Evolutionary conservation across 768 basidiomycete genomes (phyloP).

Genomic region (Russula abietina): DNA sequence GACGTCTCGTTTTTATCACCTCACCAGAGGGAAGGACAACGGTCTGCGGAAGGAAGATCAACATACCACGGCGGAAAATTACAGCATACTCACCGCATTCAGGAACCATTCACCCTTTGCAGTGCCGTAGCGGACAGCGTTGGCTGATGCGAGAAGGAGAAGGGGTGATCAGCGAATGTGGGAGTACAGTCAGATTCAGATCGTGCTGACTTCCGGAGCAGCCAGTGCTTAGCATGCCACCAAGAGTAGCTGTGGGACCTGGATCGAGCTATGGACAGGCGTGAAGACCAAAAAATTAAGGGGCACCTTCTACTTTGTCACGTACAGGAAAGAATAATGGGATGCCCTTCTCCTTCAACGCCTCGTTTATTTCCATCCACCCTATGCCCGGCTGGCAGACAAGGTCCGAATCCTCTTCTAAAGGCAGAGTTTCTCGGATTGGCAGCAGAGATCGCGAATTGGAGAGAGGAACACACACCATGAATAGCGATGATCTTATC

Average conservation of each 20-base stretch:
- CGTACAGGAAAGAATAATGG: slow-evolving; percentile 77
- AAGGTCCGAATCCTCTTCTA: slow-evolving; percentile 65
- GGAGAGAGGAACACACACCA: slow-evolving; percentile 38
- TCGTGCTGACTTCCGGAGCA: slow-evolving; percentile 67
- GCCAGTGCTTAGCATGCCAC: slow-evolving; percentile 82
- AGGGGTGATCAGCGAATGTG: background rate
- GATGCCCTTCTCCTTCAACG: slow-evolving; percentile 61
- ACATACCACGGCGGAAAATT: background rate
- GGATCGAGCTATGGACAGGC: slow-evolving; percentile 53
- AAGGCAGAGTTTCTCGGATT: background rate
- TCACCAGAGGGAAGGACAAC: slow-evolving; percentile 85
- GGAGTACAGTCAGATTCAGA: background rate
- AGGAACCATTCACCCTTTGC: slow-evolving; percentile 89
- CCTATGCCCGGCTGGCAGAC: slow-evolving; percentile 68
- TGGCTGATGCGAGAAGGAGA: slow-evolving; percentile 40
- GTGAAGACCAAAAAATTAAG: background rate
- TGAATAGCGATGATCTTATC: slow-evolving; percentile 69
- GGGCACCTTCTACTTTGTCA: background rate
- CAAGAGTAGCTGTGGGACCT: slow-evolving; percentile 73
- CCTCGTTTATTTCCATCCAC: slow-evolving; percentile 71
- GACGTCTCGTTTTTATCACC: slow-evolving; percentile 80
- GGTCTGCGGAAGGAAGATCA: slow-evolving; percentile 44
- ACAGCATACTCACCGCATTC: slow-evolving; percentile 51
- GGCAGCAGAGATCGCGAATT: background rate
- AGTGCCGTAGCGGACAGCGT: slow-evolving; percentile 82